Base-by-base conservation (phyloP, 225 moss, liverwort and hornwort species). In the Bryum argenteum region DNA sequence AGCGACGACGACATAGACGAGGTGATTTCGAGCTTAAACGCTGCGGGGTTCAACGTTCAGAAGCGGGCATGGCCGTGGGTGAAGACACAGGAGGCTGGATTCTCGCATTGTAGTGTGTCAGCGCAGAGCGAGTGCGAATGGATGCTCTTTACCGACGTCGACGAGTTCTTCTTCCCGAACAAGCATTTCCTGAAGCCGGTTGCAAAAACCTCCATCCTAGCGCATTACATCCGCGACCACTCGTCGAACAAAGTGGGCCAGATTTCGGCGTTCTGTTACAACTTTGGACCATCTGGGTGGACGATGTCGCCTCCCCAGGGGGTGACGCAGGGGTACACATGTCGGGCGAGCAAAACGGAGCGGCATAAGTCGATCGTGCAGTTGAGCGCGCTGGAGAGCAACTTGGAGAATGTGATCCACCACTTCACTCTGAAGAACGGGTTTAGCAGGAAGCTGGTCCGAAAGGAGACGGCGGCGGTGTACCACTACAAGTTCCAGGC, bases 21-120 rank as follows among this genome's bases (percentile, higher is more conserved):
- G 0, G 80, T 84, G 19, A 80, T 93, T 41, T 61, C 57, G 4
- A 71, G 75, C 41, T 86, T 97, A 56, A 66, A 10, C 0, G 57
- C 13, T 41, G 21, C 3, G 6, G 66, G 65, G 12, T 89, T 84
- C 53, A 84, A 84, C 10, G 74, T 97, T 38, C 80, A 81, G 5
- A 84, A 72, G 57, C 68, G 65, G 16, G 16, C 76, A 26, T 97
- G 97, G 97, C 97, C 97, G 0, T 97, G 97, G 97, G 77, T 94
- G 70, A 97, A 97, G 57, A 93, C 93, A 0, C 97, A 97, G 40
- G 91, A 97, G 61, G 91, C 94, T 2, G 92, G 89, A 23, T 94
- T 97, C 54, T 90, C 94, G 2, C 94, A 97, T 47, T 97, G 97
- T 12, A 85, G 81, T 8, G 40, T 89, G 5, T 28, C 77, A 3